phyloP scores from a whole-genome alignment of 441 rosid genomes.

The Sinapis alba region DNA sequence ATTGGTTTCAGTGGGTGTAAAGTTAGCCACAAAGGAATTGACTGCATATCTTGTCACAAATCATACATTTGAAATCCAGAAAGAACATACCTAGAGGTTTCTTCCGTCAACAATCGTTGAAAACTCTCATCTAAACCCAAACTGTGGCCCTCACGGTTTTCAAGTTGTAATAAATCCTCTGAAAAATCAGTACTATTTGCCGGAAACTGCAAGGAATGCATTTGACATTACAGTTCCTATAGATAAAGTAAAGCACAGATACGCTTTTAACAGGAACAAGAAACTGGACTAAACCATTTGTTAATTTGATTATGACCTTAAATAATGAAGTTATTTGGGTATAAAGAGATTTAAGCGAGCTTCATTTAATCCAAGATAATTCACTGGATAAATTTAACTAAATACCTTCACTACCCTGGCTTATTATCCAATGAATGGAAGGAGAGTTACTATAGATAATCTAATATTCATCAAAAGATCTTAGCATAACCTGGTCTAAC shows the following conservation, averaged over 20 bases:
- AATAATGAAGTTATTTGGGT: conserved; percentile 9
- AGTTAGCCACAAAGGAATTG: conserved; percentile 7
- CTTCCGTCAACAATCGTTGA: conserved; percentile 64
- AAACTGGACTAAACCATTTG: conserved; percentile 12
- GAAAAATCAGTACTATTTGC: conserved; percentile 62
- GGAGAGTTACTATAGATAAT: conserved; percentile 25
- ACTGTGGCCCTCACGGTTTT: conserved; percentile 62
- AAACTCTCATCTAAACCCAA: conserved; percentile 61
- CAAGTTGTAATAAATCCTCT: conserved; percentile 63
- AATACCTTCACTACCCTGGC: conserved; percentile 24
- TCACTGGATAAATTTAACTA: conserved; percentile 6
- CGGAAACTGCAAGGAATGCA: conserved; percentile 79
- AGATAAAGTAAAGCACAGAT: conserved; percentile 3
- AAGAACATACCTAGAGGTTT: conserved; percentile 63
- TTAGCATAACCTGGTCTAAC: conserved; percentile 10
- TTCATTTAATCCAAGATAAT: conserved; percentile 14
- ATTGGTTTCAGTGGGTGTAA: conserved; percentile 19
- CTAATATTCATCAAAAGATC: conserved; percentile 14
- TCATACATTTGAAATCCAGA: conserved; percentile 18
- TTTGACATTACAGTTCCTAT: conserved; percentile 14
- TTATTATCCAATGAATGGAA: conserved; percentile 18
- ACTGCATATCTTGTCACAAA: conserved; percentile 11
- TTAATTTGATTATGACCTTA: conserved; percentile 13
- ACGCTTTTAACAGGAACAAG: conserved; percentile 1
- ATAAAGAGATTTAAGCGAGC: conserved; percentile 18